Evolutionary conservation across 148 eudicot species (phyloP), one percentile per base, ranked within the genome.

Genomic region (Rhododendron mucronatum): DNA sequence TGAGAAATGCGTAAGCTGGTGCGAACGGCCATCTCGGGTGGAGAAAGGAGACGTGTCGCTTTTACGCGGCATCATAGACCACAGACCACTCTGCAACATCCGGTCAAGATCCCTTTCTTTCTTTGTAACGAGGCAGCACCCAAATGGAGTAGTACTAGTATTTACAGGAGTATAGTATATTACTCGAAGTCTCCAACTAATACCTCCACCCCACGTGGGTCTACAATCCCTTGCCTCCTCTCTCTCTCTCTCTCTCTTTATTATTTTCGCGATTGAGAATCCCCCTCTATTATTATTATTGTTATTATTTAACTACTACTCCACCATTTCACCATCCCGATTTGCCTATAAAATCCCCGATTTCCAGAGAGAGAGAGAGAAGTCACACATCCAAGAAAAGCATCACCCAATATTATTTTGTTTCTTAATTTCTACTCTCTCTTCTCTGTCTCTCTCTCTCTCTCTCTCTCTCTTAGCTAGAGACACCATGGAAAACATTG

Each of bases 401-500:
- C 33, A 67, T 67, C 74, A n/a, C 61, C 61, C 61, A 16, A 16
- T 59, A 59, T n/a, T 61, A 55, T n/a, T 65, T n/a, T 65, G 20
- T 33, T 13, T 30, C 21, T 30, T 71, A 28, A 30, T 30, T 4
- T 28, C 33, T 26, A 26, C 4, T 7, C 75, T 23, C 28, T 23
- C 51, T 86, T 35, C 4, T 7, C 75, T 23, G 11, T 23, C 51
- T 86, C 1, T 7, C 75, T 23, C 28, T 67, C 59, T 44, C 30
- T 35, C 18, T 57, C 41, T 86, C 69, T 69, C 39, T 55, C 14
- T n/a, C 12, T 47, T 47, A 7, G 5, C 5, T 28, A 10, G 71
- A 10, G 4, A 20, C 50, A 23, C 82, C 37, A 94, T 95, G 98
- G 96, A 92, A 51, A 82, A 82, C 74, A 73, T 92, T 53, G 91